Evolutionary conservation across 164 flowering plant species (phyloP).

Genomic region (Protea cynaroides): DNA sequence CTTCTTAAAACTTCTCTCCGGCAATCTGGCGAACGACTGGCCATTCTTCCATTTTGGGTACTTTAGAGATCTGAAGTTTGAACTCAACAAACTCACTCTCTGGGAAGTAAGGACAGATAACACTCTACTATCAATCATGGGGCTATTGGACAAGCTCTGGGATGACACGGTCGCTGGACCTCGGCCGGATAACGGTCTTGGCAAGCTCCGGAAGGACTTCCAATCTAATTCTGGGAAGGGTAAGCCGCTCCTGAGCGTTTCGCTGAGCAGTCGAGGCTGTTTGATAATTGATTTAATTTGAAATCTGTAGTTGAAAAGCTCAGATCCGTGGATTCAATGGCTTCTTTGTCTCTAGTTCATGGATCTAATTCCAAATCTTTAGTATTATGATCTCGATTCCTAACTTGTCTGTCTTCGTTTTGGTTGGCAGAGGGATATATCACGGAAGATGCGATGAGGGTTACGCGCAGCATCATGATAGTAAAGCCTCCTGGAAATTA

Average conservation of each 20-base stretch:
- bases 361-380: not conserved
- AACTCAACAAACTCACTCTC: no score
- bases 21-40: no score
- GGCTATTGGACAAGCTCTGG: conserved; percentile 66
- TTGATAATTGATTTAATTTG: no score
- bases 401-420: not conserved
- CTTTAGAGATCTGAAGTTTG: no score
- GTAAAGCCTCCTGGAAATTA: conserved; percentile 54
- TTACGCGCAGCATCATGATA: conserved; percentile 80
- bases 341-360: not conserved
- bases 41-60: no score
- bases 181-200: conserved; percentile 62
- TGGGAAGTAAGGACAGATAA: no score
- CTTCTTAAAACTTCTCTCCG: no score
- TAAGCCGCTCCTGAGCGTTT: conserved; percentile 16
- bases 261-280: no score
- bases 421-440: conserved; percentile 20
- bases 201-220: conserved; percentile 51
- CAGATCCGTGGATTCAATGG: no score
- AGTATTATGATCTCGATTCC: not conserved
- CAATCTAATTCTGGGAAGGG: conserved; percentile 52
- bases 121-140: conserved; percentile 23
- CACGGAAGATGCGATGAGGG: conserved; percentile 40
- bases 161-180: conserved; percentile 80
- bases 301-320: not conserved